phyloP scores from a whole-genome alignment of 371 early-diverging fungal species.

The Saksenaea vasiformis region DNA sequence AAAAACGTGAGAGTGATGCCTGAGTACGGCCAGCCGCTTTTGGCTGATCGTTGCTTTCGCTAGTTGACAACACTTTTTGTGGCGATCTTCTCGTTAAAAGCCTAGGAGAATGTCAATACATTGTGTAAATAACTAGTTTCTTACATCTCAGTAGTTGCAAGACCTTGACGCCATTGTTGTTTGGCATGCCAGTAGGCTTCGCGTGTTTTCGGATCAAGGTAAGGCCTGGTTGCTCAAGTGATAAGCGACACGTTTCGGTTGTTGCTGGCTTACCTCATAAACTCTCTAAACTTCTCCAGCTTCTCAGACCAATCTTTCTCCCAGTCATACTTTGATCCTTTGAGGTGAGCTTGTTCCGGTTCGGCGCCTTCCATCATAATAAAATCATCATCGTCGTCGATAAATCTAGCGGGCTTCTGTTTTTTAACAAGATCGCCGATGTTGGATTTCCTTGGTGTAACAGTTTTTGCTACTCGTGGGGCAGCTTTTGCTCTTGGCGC shows the following conservation, averaged over 20 bases:
- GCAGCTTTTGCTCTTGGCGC: constrained; percentile 21
- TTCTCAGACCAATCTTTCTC: constrained; percentile 36
- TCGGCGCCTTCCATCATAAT: constrained; percentile 24
- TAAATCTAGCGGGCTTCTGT: constrained; percentile 14
- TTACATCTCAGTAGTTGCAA: constrained; percentile 47
- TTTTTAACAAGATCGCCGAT: constrained; percentile 32
- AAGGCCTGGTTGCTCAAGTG: constrained; percentile 19
- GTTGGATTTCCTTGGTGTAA: constrained; percentile 14
- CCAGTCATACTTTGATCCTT: constrained; percentile 23
- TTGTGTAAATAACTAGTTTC: not conserved
- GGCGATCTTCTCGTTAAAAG: constrained; percentile 5
- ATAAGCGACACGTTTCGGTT: not conserved
- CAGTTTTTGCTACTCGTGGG: constrained; percentile 15
- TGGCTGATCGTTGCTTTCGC: not conserved
- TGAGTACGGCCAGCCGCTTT: constrained; percentile 16
- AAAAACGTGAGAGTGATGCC: constrained; percentile 40
- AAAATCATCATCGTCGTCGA: constrained; percentile 18
- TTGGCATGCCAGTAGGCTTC: constrained; percentile 33
- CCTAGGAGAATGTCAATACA: not conserved
- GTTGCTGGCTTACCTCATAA: constrained; percentile 25
- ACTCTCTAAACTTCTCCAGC: constrained; percentile 25
- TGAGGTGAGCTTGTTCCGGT: constrained; percentile 32
- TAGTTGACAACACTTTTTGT: constrained; percentile 5
- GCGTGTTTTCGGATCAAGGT: constrained; percentile 24
- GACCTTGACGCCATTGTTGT: constrained; percentile 44